These are phyloP conservation scores for Oxalis stricta DNA, from an alignment of 441 rosid species.

Conservation along the genomic window DNA sequence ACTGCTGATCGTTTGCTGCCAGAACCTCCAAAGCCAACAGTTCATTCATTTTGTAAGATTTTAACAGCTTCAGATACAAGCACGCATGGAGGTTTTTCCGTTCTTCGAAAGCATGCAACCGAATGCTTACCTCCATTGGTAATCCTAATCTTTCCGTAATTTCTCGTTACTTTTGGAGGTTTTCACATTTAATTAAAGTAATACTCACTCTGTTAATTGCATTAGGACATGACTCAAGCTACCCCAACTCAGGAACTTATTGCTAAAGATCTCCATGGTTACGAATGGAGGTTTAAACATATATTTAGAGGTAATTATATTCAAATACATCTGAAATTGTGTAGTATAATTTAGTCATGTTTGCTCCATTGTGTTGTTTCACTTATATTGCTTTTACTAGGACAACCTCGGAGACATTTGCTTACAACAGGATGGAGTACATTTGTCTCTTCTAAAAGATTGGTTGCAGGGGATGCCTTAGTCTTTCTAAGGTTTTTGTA, in stretches of 20 bases:
- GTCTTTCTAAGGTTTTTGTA: slow-evolving; percentile 68
- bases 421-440: slow-evolving; percentile 72
- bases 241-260: slow-evolving; percentile 81
- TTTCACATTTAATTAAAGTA: neutral
- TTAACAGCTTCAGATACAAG: slow-evolving; percentile 93
- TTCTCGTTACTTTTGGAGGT: neutral
- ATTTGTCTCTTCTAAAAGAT: slow-evolving; percentile 51
- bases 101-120: slow-evolving; percentile 82
- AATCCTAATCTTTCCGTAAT: slow-evolving; percentile 1
- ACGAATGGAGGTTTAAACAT: slow-evolving; percentile 89
- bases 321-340: neutral
- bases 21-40: slow-evolving; percentile 35
- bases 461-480: slow-evolving; percentile 61
- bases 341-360: neutral
- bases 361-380: neutral
- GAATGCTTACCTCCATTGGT: slow-evolving; percentile 85
- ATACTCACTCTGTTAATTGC: neutral
- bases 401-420: slow-evolving; percentile 63
- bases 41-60: slow-evolving; percentile 74
- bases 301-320: slow-evolving; percentile 67
- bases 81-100: slow-evolving; percentile 97
- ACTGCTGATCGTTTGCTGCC: slow-evolving; percentile 38
- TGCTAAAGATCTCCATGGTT: slow-evolving; percentile 78
- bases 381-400: slow-evolving; percentile 10
- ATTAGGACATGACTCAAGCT: slow-evolving; percentile 73